Percentiles rank a stretch among this genome's conserved stretches.
Evolutionary conservation across 2,329 filamentous ascomycete species (phyloP).

Genomic region (Talaromyces islandicus): DNA sequence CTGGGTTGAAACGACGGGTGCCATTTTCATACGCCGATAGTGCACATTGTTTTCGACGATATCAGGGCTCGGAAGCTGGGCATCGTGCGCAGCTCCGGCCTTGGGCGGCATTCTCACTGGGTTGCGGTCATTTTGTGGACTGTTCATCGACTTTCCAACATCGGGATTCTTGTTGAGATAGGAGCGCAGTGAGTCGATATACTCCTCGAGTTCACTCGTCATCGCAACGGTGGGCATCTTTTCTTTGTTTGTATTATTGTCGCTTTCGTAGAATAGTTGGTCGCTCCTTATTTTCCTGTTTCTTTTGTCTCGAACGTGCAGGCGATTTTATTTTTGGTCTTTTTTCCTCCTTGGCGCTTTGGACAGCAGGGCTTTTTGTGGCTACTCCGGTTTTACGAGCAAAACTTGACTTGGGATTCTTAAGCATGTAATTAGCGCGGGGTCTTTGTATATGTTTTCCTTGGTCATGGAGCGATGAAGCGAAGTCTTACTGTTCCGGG

Average conservation of each 20-base stretch:
- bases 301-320: not conserved
- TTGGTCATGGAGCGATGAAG: not conserved
- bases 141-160: not conserved
- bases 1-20: constrained; percentile 20
- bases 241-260: not conserved
- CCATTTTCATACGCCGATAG: not conserved
- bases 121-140: not conserved
- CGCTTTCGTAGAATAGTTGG: constrained; percentile 2
- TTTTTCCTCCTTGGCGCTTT: not conserved
- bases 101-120: not conserved
- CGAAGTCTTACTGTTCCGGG: not conserved
- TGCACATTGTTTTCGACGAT: not conserved
- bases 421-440: not conserved
- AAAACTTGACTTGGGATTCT: not conserved
- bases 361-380: not conserved
- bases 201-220: constrained; percentile 24
- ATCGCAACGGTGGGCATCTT: constrained; percentile 26
- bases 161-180: constrained; percentile 16
- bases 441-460: not conserved
- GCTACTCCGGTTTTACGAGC: not conserved
- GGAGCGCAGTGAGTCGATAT: constrained; percentile 23
- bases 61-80: not conserved
- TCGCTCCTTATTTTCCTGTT: not conserved
- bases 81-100: not conserved
- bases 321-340: not conserved